Conservation (phyloP, 2,329 filamentous ascomycete species). For the Fusarium nisikadoi region DNA sequence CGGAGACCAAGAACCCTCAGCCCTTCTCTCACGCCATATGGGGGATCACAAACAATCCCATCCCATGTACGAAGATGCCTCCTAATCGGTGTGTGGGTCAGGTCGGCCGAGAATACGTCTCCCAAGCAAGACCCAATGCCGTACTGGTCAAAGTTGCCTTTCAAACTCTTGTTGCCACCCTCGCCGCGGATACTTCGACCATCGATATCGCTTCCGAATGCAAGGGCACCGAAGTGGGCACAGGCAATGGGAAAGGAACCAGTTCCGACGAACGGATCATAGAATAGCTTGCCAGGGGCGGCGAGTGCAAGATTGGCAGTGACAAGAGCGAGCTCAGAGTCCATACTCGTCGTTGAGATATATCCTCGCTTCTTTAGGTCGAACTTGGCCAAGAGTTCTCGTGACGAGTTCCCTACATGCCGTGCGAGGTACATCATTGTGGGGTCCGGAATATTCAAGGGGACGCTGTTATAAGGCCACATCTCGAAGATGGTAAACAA, state of each 20-base stretch:
- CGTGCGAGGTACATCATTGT: constrained; percentile 76
- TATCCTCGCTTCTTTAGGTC: constrained; percentile 94
- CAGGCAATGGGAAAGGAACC: constrained; percentile 92
- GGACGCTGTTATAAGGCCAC: constrained; percentile 69
- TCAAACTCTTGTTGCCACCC: constrained; percentile 60
- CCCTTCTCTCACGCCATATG: constrained; percentile 94
- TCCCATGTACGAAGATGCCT: constrained; percentile 73
- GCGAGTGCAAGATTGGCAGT: constrained; percentile 92
- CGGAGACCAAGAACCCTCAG: constrained; percentile 85
- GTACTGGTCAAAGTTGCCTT: constrained; percentile 88
- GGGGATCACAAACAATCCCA: constrained; percentile 94
- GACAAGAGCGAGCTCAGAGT: constrained; percentile 89
- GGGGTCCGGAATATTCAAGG: constrained; percentile 62
- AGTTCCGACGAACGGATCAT: constrained; percentile 95
- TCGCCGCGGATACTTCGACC: constrained; percentile 86
- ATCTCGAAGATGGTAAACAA: constrained; percentile 87
- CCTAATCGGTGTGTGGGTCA: constrained; percentile 86
- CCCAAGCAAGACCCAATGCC: constrained; percentile 72
- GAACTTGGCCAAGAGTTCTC: constrained; percentile 76
- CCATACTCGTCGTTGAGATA: constrained; percentile 97
- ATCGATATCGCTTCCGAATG: constrained; percentile 93
- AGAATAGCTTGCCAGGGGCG: constrained; percentile 84
- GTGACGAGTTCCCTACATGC: constrained; percentile 71
- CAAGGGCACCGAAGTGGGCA: constrained; percentile 86
- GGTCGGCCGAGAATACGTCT: constrained; percentile 84